Evolutionary conservation across 2,329 filamentous ascomycete species (phyloP).

Genomic region (Blumeria hordei): DNA sequence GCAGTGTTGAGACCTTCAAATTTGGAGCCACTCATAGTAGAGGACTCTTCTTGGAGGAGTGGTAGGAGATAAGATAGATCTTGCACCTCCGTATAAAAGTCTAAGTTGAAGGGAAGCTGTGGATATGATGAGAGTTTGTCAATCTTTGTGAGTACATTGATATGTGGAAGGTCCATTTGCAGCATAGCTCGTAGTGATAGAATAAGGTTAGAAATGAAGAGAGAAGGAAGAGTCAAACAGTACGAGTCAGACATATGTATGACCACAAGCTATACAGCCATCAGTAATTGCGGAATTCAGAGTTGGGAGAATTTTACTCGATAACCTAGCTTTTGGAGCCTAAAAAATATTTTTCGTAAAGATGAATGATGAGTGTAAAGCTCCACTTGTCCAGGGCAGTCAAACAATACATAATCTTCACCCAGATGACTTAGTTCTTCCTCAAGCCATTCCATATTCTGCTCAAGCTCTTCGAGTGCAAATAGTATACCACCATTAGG

Average conservation of each 20-base stretch:
- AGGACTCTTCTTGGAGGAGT: constrained; percentile 54
- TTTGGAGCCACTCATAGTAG: constrained; percentile 43
- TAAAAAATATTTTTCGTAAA: constrained; percentile 74
- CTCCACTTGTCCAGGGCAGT: constrained; percentile 93
- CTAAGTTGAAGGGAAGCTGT: constrained; percentile 77
- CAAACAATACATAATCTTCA: constrained; percentile 85
- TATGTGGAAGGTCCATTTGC: constrained; percentile 86
- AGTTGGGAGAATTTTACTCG: constrained; percentile 35
- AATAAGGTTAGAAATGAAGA: constrained; percentile 86
- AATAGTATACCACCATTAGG: constrained; percentile 86
- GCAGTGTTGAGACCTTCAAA: constrained; percentile 70
- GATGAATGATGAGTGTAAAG: constrained; percentile 90
- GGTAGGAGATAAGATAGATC: constrained; percentile 69
- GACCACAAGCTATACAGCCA: constrained; percentile 48
- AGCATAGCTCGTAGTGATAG: constrained; percentile 90
- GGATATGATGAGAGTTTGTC: constrained; percentile 76
- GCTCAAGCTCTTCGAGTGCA: constrained; percentile 81
- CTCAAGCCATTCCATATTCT: constrained; percentile 83
- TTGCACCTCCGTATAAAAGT: constrained; percentile 94
- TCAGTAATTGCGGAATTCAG: constrained; percentile 8
- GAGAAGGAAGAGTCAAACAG: constrained; percentile 72
- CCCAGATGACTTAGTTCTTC: constrained; percentile 53
- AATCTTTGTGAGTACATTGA: constrained; percentile 95
- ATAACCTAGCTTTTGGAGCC: constrained; percentile 74
- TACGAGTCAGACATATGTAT: constrained; percentile 88